Percentiles rank a stretch among this genome's conserved stretches.
Conservation (phyloP, 108 stramenopile genomes). For the Nitzschia sp. region DNA sequence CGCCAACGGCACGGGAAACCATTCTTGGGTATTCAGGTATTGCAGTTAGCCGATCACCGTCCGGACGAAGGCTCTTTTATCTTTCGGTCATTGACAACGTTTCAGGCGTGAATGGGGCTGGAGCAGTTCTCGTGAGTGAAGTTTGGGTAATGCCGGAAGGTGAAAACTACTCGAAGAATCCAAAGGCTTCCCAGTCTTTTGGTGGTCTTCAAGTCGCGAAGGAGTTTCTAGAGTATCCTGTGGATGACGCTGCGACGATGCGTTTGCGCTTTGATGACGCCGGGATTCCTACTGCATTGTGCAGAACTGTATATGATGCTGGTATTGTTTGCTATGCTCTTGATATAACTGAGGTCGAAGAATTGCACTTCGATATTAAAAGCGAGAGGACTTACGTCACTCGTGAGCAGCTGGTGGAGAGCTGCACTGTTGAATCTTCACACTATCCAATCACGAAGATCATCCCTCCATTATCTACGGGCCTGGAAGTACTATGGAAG, state of each 20-base stretch:
- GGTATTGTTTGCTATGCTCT: slow-evolving; percentile 16
- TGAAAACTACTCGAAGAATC: neutral
- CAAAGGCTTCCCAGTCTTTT: neutral
- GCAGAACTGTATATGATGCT: slow-evolving; percentile 10
- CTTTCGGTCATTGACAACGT: neutral
- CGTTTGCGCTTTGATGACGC: slow-evolving; percentile 8
- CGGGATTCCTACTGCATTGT: slow-evolving; percentile 10
- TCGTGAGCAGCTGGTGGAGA: neutral
- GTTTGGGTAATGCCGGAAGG: slow-evolving; percentile 21
- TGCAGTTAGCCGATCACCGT: slow-evolving; percentile 5
- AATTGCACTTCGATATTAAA: too few species aligned
- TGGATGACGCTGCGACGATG: slow-evolving; percentile 19
- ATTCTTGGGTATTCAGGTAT: slow-evolving; percentile 13
- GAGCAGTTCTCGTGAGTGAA: neutral
- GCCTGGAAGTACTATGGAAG: slow-evolving; percentile 19
- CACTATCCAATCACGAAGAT: slow-evolving; percentile 4
- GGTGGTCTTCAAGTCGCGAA: neutral
- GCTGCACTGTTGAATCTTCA: neutral
- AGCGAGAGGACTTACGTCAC: neutral
- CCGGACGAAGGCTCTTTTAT: slow-evolving; percentile 6
- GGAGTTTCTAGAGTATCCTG: neutral
- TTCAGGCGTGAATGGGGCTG: neutral
- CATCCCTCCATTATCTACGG: slow-evolving; percentile 10
- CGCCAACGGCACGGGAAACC: neutral
- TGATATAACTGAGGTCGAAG: neutral